Evolutionary conservation across 2,329 filamentous ascomycete species (phyloP).

Genomic region (Mariannaea elegans): DNA sequence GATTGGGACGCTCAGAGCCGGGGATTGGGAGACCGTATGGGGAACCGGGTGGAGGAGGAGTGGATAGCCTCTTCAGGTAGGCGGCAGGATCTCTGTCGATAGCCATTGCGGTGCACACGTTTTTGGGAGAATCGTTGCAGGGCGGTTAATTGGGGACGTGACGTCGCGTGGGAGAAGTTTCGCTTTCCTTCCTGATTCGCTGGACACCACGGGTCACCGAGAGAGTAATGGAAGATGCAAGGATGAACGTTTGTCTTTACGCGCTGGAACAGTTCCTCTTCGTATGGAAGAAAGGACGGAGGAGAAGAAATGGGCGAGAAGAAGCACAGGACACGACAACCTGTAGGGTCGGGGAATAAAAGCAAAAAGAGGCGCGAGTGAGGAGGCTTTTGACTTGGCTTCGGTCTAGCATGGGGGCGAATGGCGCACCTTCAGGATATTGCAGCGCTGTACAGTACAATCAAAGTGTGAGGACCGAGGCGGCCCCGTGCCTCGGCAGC

Average conservation of each 20-base stretch:
- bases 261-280: too few relatives aligned
- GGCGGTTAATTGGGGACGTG: neutral
- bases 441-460: neutral
- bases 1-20: slow-evolving; percentile 76
- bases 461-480: slow-evolving; percentile 32
- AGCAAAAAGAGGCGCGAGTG: neutral
- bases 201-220: neutral
- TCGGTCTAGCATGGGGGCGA: slow-evolving; percentile 7
- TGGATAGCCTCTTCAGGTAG: slow-evolving; percentile 62
- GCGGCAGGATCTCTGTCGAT: slow-evolving; percentile 47
- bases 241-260: too few relatives aligned
- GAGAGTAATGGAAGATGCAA: too few relatives aligned
- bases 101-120: slow-evolving; percentile 41
- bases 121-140: slow-evolving; percentile 3
- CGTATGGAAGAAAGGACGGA: too few relatives aligned
- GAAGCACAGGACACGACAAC: neutral
- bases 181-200: too few relatives aligned
- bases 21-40: slow-evolving; percentile 83
- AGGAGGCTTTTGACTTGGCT: slow-evolving; percentile 18
- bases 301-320: neutral
- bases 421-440: too few relatives aligned
- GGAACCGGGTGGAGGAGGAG: slow-evolving; percentile 74
- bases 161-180: too few relatives aligned
- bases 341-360: neutral
- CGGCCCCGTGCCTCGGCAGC: slow-evolving; percentile 42